phyloP scores from a whole-genome alignment of 1,139 yeast genomes.

The Pichia sp. region DNA sequence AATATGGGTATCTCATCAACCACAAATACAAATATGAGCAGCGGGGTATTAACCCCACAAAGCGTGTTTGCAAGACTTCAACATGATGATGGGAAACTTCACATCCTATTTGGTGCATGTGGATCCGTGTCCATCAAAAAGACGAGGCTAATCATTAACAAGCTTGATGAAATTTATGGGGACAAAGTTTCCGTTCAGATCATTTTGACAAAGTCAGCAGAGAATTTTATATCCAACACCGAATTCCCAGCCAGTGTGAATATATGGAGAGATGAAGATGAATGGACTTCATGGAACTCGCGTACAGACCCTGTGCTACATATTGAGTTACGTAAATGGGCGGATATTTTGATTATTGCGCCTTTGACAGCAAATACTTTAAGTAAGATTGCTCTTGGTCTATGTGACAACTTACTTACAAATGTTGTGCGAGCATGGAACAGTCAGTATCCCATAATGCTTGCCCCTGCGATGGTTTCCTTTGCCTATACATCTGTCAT shows the following conservation, averaged over 20 bases:
- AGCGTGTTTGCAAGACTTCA: slow-evolving; percentile 32
- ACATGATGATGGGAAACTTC: slow-evolving; percentile 85
- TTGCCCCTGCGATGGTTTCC: slow-evolving; percentile 94
- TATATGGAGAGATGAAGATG: slow-evolving; percentile 87
- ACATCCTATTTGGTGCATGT: slow-evolving; percentile 81
- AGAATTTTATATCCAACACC: slow-evolving; percentile 58
- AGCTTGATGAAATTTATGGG: slow-evolving; percentile 70
- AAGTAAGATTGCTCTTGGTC: slow-evolving; percentile 83
- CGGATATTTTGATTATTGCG: slow-evolving; percentile 81
- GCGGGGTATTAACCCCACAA: slow-evolving; percentile 4
- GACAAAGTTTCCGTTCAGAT: slow-evolving; percentile 74
- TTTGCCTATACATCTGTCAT: slow-evolving; percentile 84
- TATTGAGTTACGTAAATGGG: slow-evolving; percentile 93
- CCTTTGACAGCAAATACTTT: slow-evolving; percentile 88
- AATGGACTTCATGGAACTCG: slow-evolving; percentile 82
- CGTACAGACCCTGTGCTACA: slow-evolving; percentile 90
- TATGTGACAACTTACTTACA: slow-evolving; percentile 83
- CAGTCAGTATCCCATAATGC: slow-evolving; percentile 72
- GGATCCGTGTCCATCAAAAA: slow-evolving; percentile 81
- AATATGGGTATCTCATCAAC: slow-evolving; percentile 2
- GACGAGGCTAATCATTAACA: slow-evolving; percentile 64
- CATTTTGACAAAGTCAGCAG: slow-evolving; percentile 76
- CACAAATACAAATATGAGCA: not conserved
- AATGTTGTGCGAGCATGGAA: slow-evolving; percentile 93
- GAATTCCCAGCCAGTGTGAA: slow-evolving; percentile 59